Evolutionary conservation across 257 asterid species (phyloP), one percentile per base, ranked within the genome.

Genomic region (Plantago elongata): DNA sequence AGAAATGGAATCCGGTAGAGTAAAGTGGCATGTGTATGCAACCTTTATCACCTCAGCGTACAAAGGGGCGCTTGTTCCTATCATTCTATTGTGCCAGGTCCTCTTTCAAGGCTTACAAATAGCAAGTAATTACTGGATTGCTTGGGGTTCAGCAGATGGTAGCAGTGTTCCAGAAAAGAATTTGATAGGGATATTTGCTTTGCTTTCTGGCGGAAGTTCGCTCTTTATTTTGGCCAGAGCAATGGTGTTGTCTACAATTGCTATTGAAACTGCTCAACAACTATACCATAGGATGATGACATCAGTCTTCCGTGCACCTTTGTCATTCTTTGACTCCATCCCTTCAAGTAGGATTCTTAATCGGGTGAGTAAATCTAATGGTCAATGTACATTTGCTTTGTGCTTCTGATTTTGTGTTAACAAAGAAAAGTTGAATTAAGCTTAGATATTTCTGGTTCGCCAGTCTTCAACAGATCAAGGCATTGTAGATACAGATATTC

Each of bases 381-480:
- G 38, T 51, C 47, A 34, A 15, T n/a, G 62, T 14, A n/a, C 29
- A 46, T 50, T 13, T 12, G 13, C 14, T 38, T 7, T 7, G n/a
- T 1, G 10, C 49, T 14, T 60, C 37, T 13, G 34, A 1, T 49
- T 29, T 34, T 65, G 10, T 51, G 30, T 13, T 5, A 50, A 6
- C 51, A 60, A 0, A 16, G 56, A 51, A 51, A 51, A 3, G 30
- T 27, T 11, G 12, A 27, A 54, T 45, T 50, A 11, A n/a, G 44
- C 29, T 14, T 22, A 54, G 5, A 16, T 45, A 45, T 11, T 58
- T 62, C 6, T 63, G 22, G 57, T 60, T 71, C 57, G 54, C 34
- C 78, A 89, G 95, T 77, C 90, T 54, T 89, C 97, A 0, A 84
- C 94, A n/a, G 97, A 89, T 79, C 97, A 89, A 72, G 82, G 94